Percentiles rank a stretch among this genome's conserved stretches.
Conservation (phyloP, 495 filamentous ascomycete species). For the Aspergillus sparsus region DNA sequence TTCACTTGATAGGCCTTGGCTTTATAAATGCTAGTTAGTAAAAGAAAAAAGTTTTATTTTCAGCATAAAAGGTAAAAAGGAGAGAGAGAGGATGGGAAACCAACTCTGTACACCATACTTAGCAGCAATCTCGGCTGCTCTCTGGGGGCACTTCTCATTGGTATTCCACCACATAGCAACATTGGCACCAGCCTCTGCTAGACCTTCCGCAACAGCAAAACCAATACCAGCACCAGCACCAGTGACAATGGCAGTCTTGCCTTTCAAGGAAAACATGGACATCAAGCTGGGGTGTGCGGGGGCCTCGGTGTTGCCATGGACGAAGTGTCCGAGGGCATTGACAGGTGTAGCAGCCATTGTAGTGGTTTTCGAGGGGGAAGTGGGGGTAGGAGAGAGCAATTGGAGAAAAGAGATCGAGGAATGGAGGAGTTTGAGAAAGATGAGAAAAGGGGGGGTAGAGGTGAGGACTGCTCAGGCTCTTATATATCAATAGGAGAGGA, state of each 20-base stretch:
- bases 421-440: background rate
- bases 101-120: constrained; percentile 79
- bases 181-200: constrained; percentile 84
- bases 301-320: constrained; percentile 59
- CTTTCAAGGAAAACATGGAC: constrained; percentile 80
- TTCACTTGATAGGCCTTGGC: constrained; percentile 78
- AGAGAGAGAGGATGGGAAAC: constrained; percentile 7
- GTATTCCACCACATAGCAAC: constrained; percentile 86
- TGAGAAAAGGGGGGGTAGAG: background rate
- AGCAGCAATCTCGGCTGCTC: constrained; percentile 71
- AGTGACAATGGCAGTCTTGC: constrained; percentile 80
- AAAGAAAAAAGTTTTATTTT: background rate
- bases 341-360: constrained; percentile 40
- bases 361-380: background rate
- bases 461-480: constrained; percentile 1
- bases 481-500: constrained; percentile 3
- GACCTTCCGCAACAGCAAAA: constrained; percentile 68
- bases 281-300: constrained; percentile 65
- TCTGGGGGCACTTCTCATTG: constrained; percentile 68
- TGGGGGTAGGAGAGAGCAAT: constrained; percentile 4
- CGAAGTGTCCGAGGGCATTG: constrained; percentile 53
- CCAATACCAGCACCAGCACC: constrained; percentile 85
- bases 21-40: constrained; percentile 28
- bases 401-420: constrained; percentile 8
- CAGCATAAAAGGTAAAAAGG: background rate